A percentile compares a stretch with the other conserved stretches of the same genome.
phyloP scores from a whole-genome alignment of 352 stramenopile genomes.

The Peronospora destructor region DNA sequence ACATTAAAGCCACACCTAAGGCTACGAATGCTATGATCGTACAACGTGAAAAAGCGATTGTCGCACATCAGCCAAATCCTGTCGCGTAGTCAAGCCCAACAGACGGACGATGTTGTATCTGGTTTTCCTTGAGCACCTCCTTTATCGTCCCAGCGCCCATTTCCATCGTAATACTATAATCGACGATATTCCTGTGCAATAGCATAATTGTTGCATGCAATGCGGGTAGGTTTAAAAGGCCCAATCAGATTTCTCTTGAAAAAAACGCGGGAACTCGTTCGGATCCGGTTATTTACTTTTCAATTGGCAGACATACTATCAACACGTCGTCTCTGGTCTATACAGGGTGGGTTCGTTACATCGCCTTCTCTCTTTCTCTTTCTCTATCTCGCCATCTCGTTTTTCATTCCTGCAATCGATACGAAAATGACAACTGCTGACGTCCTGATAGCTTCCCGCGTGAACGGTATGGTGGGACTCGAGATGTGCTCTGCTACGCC shows the following conservation, averaged over 20 bases:
- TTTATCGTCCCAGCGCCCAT: background rate
- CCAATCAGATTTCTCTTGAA: no score
- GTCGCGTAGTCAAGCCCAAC: conserved; percentile 20
- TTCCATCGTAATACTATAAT: no score
- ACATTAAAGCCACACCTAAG: background rate
- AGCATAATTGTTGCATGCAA: no score
- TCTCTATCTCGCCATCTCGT: no score
- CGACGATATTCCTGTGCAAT: no score
- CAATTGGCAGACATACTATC: no score
- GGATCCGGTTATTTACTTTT: no score
- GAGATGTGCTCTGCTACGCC: conserved; percentile 37
- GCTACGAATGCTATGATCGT: background rate
- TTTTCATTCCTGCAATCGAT: background rate
- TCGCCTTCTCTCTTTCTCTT: background rate
- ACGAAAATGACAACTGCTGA: conserved; percentile 19
- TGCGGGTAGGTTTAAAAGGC: no score
- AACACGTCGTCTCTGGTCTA: no score
- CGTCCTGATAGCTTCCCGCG: conserved; percentile 26
- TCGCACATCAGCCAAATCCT: conserved; percentile 12
- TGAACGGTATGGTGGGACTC: conserved; percentile 27
- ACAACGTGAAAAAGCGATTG: conserved; percentile 11
- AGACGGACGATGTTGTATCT: conserved; percentile 2
- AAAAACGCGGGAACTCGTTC: no score
- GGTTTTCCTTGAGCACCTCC: background rate
- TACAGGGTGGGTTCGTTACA: background rate